A percentile compares a stretch with the other conserved stretches of the same genome.
These are phyloP conservation scores for Candida golubevii DNA, from an alignment of 805 yeast species.

Conservation along the genomic window DNA sequence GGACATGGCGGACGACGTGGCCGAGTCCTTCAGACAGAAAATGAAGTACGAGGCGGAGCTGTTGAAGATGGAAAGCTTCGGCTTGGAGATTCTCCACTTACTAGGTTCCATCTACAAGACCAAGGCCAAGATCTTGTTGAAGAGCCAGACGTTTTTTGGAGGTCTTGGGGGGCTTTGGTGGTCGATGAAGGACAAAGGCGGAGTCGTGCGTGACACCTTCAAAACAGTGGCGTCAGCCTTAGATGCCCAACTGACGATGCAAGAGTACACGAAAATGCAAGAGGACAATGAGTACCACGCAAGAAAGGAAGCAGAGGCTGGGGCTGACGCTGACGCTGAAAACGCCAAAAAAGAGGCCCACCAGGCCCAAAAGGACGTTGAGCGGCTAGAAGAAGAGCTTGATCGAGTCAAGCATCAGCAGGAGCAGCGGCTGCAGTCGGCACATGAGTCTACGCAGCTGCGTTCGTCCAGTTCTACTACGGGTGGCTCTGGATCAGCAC, in stretches of 20 bases:
- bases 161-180: conserved; percentile 62
- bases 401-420: conserved; percentile 9
- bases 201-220: conserved; percentile 67
- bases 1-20: conserved; percentile 42
- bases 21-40: conserved; percentile 52
- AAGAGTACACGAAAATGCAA: conserved; percentile 66
- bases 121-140: conserved; percentile 61
- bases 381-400: conserved; percentile 14
- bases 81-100: conserved; percentile 74
- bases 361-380: conserved; percentile 22
- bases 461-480: too few species aligned
- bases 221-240: conserved; percentile 67
- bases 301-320: conserved; percentile 29
- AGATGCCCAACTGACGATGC: conserved; percentile 77
- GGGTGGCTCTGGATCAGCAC: too few species aligned
- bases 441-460: too few species aligned
- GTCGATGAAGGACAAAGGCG: conserved; percentile 68
- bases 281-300: conserved; percentile 47
- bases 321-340: not conserved
- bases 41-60: conserved; percentile 79
- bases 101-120: conserved; percentile 66
- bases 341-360: conserved; percentile 25
- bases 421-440: not conserved
- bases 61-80: conserved; percentile 78
- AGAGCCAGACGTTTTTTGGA: conserved; percentile 59